Conservation (phyloP, 495 filamentous ascomycete genomes). For the Aspergillus olivimuriae region DNA sequence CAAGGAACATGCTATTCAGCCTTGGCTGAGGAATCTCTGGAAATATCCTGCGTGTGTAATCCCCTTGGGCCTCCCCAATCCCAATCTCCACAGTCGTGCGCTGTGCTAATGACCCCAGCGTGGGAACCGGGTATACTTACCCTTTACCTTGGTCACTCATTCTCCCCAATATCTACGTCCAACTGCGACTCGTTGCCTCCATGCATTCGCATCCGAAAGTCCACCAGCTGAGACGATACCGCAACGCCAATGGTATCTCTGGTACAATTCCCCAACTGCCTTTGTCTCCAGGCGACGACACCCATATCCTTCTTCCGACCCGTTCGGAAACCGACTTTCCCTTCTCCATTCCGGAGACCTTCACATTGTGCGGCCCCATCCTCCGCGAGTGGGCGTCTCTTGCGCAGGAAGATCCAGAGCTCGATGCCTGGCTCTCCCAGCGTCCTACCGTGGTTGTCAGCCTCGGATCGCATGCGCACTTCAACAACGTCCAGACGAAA, state of each 20-base stretch:
- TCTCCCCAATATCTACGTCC: constrained; percentile 27
- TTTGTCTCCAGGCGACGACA: background rate
- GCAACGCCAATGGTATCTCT: constrained; percentile 9
- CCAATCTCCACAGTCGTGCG: background rate
- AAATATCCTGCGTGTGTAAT: constrained; percentile 23
- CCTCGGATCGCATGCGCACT: constrained; percentile 21
- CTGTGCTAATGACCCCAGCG: too few species aligned
- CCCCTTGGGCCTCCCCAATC: too few species aligned
- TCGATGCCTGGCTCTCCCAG: constrained; percentile 26
- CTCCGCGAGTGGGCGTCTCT: constrained; percentile 11
- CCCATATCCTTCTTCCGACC: constrained; percentile 7
- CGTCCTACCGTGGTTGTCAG: constrained; percentile 35
- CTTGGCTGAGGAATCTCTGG: constrained; percentile 23
- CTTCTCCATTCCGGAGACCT: constrained; percentile 4
- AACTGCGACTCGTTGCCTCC: background rate
- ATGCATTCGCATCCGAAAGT: background rate
- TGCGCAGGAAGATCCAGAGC: constrained; percentile 17
- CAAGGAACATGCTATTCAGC: constrained; percentile 29
- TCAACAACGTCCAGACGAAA: constrained; percentile 6
- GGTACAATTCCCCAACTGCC: constrained; percentile 3
- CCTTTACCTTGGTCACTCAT: constrained; percentile 25
- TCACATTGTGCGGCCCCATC: constrained; percentile 18
- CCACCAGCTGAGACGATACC: constrained; percentile 7
- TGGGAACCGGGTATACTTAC: constrained; percentile 28
- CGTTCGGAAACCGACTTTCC: constrained; percentile 13